Conservation (phyloP, 306 rosid species). For the Quercus engelmannii region DNA sequence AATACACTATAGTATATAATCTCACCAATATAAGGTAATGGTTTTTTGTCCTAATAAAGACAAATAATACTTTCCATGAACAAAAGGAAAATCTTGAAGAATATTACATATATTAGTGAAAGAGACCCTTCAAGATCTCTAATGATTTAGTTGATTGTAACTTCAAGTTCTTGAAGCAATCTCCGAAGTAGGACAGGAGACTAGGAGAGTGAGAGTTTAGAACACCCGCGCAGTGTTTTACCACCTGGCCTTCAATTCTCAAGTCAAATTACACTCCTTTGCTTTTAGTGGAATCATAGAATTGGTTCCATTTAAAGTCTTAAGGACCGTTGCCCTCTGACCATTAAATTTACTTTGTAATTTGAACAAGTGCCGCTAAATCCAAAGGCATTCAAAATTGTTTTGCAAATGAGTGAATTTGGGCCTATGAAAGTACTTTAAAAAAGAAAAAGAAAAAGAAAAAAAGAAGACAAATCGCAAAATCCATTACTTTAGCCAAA, state of each 20-base stretch:
- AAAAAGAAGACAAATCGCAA: not conserved
- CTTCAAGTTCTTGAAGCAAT: too few species aligned
- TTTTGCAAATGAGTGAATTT: not conserved
- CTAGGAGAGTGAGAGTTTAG: too few species aligned
- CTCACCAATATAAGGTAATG: not conserved
- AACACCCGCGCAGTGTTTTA: too few species aligned
- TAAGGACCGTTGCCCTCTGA: too few species aligned
- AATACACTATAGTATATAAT: too few species aligned
- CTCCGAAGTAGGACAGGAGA: too few species aligned
- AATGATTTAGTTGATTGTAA: too few species aligned
- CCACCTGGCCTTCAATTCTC: too few species aligned
- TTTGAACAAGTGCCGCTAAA: not conserved
- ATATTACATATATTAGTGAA: not conserved
- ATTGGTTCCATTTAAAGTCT: too few species aligned
- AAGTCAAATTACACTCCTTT: too few species aligned
- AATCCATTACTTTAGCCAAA: too few species aligned
- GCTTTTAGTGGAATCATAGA: too few species aligned
- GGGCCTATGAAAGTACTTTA: not conserved
- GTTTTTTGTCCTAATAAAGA: not conserved
- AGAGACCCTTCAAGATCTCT: not conserved
- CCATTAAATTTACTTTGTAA: not conserved
- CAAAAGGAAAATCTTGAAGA: not conserved
- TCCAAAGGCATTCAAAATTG: not conserved
- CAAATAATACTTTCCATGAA: not conserved
- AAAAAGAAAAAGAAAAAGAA: not conserved